Percentiles rank a stretch among this genome's conserved stretches.
Evolutionary conservation across 139 green algal genomes (phyloP).

Genomic region (Nannochloris sp.): DNA sequence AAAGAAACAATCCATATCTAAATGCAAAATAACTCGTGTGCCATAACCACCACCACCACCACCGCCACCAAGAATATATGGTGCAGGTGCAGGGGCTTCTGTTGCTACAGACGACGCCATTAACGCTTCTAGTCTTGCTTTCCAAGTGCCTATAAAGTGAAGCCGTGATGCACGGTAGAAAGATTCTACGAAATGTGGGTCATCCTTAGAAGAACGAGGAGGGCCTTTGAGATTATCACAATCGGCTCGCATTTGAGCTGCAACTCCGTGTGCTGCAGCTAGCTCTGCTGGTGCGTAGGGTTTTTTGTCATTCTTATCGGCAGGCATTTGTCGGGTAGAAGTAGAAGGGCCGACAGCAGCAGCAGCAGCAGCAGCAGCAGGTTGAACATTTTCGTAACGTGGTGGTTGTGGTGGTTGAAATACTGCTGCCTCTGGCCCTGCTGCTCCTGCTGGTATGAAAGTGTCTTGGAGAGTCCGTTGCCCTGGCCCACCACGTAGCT

Average conservation of each 20-base stretch:
- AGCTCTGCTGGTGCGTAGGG: neutral
- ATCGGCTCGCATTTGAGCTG: conserved; percentile 41
- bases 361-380: neutral
- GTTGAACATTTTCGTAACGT: neutral
- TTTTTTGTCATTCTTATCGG: no score
- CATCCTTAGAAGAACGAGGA: conserved; percentile 46
- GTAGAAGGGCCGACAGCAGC: no score
- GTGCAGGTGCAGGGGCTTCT: conserved; percentile 11
- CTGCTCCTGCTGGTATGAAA: neutral
- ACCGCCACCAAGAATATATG: neutral
- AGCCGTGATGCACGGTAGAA: conserved; percentile 66
- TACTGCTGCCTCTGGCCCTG: neutral
- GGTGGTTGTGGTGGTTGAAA: neutral
- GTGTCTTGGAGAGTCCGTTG: conserved; percentile 19
- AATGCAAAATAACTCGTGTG: conserved; percentile 75
- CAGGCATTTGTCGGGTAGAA: no score
- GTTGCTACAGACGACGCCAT: conserved; percentile 26
- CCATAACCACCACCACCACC: no score
- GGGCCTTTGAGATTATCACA: conserved; percentile 58
- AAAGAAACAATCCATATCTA: conserved; percentile 99
- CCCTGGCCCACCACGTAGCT: conserved; percentile 36
- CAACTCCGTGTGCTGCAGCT: conserved; percentile 34
- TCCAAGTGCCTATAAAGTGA: conserved; percentile 84
- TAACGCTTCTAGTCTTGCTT: conserved; percentile 63
- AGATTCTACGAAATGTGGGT: conserved; percentile 72